Evolutionary conservation across 495 filamentous ascomycete genomes (phyloP).

Genomic region (Penicillium angulare): DNA sequence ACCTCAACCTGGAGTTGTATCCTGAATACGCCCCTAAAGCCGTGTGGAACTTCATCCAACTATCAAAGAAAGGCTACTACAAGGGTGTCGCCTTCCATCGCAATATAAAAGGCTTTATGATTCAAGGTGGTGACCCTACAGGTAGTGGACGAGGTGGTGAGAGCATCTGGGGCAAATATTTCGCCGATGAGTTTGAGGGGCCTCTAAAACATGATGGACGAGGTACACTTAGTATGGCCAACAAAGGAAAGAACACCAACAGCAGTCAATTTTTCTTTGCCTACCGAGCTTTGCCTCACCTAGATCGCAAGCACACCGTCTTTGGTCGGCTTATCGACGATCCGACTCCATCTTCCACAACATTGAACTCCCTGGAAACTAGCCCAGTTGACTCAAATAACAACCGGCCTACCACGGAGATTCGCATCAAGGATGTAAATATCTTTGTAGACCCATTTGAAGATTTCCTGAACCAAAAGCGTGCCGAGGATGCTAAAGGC

Average conservation of each 20-base stretch:
- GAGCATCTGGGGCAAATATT: constrained; percentile 86
- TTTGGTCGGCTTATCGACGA: constrained; percentile 85
- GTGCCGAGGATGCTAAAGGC: constrained; percentile 47
- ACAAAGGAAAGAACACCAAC: constrained; percentile 97
- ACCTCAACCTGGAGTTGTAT: constrained; percentile 85
- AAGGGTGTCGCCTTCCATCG: constrained; percentile 79
- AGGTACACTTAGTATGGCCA: constrained; percentile 90
- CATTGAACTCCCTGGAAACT: constrained; percentile 70
- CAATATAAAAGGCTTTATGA: constrained; percentile 95
- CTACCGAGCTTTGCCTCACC: constrained; percentile 76
- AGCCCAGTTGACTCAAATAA: constrained; percentile 63
- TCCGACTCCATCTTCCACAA: constrained; percentile 53
- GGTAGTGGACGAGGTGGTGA: constrained; percentile 81
- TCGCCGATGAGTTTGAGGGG: constrained; percentile 89
- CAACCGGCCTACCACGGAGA: constrained; percentile 69
- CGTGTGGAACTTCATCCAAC: constrained; percentile 93
- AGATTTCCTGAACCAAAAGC: constrained; percentile 66
- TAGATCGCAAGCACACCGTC: constrained; percentile 95
- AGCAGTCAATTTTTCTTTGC: constrained; percentile 93
- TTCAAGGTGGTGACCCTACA: constrained; percentile 78
- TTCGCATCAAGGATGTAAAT: constrained; percentile 76
- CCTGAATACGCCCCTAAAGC: constrained; percentile 87
- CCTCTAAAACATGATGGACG: constrained; percentile 75
- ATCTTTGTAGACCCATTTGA: constrained; percentile 96
- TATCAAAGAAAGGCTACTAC: constrained; percentile 90